Evolutionary conservation across 2,329 filamentous ascomycete genomes (phyloP).

Genomic region (Ophiostoma piceae): DNA sequence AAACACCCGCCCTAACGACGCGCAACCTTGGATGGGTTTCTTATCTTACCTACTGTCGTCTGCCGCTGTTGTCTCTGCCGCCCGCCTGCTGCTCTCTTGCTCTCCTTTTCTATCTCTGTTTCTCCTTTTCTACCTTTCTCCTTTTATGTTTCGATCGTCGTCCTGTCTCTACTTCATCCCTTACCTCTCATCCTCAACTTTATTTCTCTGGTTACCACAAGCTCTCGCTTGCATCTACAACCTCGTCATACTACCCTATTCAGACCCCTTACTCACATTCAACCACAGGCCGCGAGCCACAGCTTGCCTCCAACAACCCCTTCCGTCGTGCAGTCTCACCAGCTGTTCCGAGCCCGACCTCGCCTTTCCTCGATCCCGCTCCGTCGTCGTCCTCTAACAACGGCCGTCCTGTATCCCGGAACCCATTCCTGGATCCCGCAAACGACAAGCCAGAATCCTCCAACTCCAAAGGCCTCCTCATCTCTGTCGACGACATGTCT

Average conservation of each 20-base stretch:
- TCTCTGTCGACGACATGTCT: conserved; percentile 21
- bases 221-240: not conserved
- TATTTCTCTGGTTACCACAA: conserved; percentile 26
- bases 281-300: conserved; percentile 26
- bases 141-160: conserved; percentile 13
- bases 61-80: not conserved
- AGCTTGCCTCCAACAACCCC: conserved; percentile 24
- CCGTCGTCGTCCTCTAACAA: conserved; percentile 9
- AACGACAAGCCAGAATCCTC: conserved; percentile 16
- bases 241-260: conserved; percentile 23
- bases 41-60: conserved; percentile 10
- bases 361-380: conserved; percentile 22
- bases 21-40: conserved; percentile 17
- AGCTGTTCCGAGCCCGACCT: conserved; percentile 19
- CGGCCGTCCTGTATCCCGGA: conserved; percentile 23
- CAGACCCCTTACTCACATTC: conserved; percentile 21
- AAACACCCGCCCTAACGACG: conserved; percentile 15
- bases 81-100: conserved; percentile 15
- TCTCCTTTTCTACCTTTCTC: conserved; percentile 22
- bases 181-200: conserved; percentile 11
- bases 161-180: conserved; percentile 6
- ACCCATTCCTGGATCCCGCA: conserved; percentile 23
- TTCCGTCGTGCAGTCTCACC: conserved; percentile 23
- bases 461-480: conserved; percentile 14
- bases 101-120: conserved; percentile 11